Conservation (phyloP, 441 rosid species). For the Gossypium davidsonii region DNA sequence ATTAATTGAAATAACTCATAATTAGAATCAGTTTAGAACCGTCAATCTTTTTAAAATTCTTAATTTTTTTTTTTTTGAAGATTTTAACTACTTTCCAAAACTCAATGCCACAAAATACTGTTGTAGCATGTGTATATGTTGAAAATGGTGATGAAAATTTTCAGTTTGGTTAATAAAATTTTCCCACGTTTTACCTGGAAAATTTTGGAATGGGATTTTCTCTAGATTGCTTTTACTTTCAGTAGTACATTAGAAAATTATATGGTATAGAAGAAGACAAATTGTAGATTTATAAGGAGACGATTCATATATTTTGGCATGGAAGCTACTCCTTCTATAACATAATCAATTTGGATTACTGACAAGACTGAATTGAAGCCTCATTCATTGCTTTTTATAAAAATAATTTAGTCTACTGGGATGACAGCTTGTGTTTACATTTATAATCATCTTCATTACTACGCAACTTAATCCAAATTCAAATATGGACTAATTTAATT, state of each 20-base stretch:
- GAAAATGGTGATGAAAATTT: no score
- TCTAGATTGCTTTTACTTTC: background rate
- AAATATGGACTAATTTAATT: background rate
- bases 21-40: no score
- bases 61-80: no score
- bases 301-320: background rate
- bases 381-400: background rate
- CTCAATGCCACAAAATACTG: no score
- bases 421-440: background rate
- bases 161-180: no score
- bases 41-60: no score
- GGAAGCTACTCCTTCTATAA: background rate
- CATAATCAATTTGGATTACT: background rate
- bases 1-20: no score
- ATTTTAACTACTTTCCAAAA: no score
- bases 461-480: background rate
- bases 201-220: background rate
- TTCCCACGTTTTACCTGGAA: no score
- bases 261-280: background rate
- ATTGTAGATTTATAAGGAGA: slow-evolving; percentile 2
- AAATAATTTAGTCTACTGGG: background rate
- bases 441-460: background rate
- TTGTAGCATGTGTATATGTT: no score
- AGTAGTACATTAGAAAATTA: background rate
- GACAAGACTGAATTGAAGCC: background rate